Percentiles rank a stretch among this genome's conserved stretches.
phyloP scores from a whole-genome alignment of 257 asterid species.

The Solanum gracilifrons region DNA sequence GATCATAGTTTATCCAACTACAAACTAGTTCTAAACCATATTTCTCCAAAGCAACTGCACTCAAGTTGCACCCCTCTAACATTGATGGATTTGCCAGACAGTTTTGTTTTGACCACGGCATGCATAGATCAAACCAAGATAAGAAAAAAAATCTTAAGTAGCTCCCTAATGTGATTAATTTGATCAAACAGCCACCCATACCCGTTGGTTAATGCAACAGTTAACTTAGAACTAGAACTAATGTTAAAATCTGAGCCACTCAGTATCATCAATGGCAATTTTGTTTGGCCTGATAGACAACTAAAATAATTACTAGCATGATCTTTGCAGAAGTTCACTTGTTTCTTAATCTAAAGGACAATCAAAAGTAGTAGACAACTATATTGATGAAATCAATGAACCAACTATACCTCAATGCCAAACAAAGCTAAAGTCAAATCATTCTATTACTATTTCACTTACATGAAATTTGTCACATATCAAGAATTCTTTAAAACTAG shows the following conservation, averaged over 20 bases:
- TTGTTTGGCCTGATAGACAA: background rate
- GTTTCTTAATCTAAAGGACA: background rate
- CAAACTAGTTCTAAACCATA: background rate
- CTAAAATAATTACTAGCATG: background rate
- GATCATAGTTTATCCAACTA: background rate
- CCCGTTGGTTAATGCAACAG: background rate
- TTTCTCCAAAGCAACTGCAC: background rate
- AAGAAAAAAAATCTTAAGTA: background rate
- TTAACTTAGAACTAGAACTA: background rate
- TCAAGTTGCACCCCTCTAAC: background rate
- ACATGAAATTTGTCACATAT: background rate
- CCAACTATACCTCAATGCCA: background rate
- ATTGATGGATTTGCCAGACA: background rate
- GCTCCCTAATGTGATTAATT: background rate
- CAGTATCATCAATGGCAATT: background rate
- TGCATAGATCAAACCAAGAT: background rate
- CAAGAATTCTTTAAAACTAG: background rate
- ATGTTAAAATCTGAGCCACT: background rate
- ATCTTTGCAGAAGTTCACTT: background rate
- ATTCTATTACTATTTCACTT: background rate
- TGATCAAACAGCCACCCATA: background rate
- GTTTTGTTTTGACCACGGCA: background rate
- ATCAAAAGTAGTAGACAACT: background rate
- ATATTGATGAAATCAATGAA: background rate
- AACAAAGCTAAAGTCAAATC: background rate